Evolutionary conservation across 331 rosid species (phyloP), one percentile per base, ranked within the genome.

Genomic region (Cydonia oblonga): DNA sequence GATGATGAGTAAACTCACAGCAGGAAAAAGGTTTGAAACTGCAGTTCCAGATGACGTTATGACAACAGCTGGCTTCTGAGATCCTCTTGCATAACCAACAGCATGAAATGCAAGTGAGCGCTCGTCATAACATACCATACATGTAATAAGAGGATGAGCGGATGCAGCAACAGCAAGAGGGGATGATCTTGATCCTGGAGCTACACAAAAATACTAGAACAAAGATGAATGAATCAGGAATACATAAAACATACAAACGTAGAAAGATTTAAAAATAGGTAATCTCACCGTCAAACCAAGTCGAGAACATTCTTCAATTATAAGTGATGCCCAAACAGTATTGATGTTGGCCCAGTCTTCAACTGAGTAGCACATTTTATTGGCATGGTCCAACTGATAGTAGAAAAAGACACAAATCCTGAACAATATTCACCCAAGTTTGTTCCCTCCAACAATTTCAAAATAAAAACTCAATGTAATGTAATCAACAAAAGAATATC

Each of bases 141-240:
- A 93, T 20, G 96, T 87, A 80, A 87, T 66, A 52, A 81, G 78
- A 40, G 87, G 89, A 82, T 93, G 97, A 70, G 83, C 84, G 64
- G 98, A 84, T 78, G 98, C 98, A 78, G 98, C 98, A 80, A 93
- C 81, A 78, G 98, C 96, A 78, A 93, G 98, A 57, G 97, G 98
- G 75, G 96, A 89, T 73, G 98, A 93, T 76, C 98, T 91, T 62
- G 98, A 93, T 71, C 98, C 98, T 57, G 98, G 98, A 65, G 98
- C 96, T 81, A 93, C 70, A 84, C 97, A 93, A 83, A 93, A 91
- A 85, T 93, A 93, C 98, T 93, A 77, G 68, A 86, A 82, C 49
- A 70, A 84, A 70, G 66, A 70, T 9, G 32, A 23, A 75, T 57
- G 69, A 74, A 83, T 86, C 76, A 89, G 85, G 83, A 64, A 46